Base-by-base conservation (phyloP, 2,329 filamentous ascomycete species). In the Aspergillus carbonarius region DNA sequence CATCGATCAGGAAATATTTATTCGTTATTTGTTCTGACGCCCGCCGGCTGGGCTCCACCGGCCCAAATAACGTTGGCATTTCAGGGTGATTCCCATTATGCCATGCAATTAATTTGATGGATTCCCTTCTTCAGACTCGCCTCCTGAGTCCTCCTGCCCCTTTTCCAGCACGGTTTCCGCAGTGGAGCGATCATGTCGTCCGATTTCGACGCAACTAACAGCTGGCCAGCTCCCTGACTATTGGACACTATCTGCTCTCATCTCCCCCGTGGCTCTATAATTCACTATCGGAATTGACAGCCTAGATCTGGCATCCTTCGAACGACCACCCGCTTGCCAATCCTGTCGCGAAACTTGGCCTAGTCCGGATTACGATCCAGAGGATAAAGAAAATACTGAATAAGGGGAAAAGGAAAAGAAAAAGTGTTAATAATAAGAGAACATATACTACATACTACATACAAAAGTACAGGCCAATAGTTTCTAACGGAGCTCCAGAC, bases 71-170 rank as follows among this genome's bases (percentile, higher is more conserved):
- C 53, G 20, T 47, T 51, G 34, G 25, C 34, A 18, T 48, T 39
- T 37, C 46, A 40, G 37, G 50, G 48, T 20, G 58, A 60, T 48
- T 32, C 9, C 44, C 44, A 27, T 27, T 48, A 30, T 2, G 25
- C 44, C 54, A 39, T 51, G 34, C 13, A 51, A 30, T 37, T 37
- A 48, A 47, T 58, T 55, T 32, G 34, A 42, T 56, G 35, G 55
- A 49, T 39, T 20, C 44, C 25, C 18, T 37, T 58, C 25, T 37
- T 27, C 50, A 32, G 23, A 15, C 30, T 50, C n/a, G 40, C 30
- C 57, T 54, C 44, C 57, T 59, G 57, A 54, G 23, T 57, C 47
- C 49, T 39, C 54, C 54, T 46, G 42, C 54, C 60, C 60, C 60
- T 57, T 61, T 61, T 61, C 34, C 39, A n/a, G 15, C 42, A 23